phyloP scores from a whole-genome alignment of 306 rosid species.

The Myrica gale region DNA sequence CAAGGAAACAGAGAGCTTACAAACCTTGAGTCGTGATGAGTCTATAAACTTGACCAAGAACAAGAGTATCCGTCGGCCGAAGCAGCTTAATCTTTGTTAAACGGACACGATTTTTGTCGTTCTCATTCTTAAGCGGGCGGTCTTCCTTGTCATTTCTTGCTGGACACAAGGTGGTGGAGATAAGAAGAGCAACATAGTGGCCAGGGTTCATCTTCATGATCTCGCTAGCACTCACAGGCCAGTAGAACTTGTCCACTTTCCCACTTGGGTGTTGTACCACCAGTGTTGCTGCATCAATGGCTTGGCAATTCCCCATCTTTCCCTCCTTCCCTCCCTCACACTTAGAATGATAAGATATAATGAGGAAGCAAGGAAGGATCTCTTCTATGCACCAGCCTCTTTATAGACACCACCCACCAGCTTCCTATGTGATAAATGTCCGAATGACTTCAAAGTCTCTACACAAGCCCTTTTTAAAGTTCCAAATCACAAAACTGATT shows the following conservation, averaged over 20 bases:
- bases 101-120: slow-evolving; percentile 48
- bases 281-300: slow-evolving; percentile 86
- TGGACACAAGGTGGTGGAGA: slow-evolving; percentile 78
- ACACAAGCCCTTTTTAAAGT: not conserved
- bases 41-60: slow-evolving; percentile 92
- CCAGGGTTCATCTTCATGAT: slow-evolving; percentile 86
- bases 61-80: slow-evolving; percentile 81
- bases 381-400: slow-evolving; percentile 20
- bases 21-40: slow-evolving; percentile 84
- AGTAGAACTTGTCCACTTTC: slow-evolving; percentile 68
- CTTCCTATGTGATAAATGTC: not conserved
- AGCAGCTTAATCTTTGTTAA: slow-evolving; percentile 92
- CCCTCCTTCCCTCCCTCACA: slow-evolving; percentile 16
- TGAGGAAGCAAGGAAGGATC: slow-evolving; percentile 1
- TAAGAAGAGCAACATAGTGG: slow-evolving; percentile 93
- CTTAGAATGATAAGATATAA: not conserved
- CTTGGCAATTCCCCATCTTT: slow-evolving; percentile 96
- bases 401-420: slow-evolving; percentile 26
- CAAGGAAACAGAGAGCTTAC: slow-evolving; percentile 17
- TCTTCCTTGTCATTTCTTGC: slow-evolving; percentile 39
- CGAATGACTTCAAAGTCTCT: not conserved
- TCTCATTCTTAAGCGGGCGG: slow-evolving; percentile 19
- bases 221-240: slow-evolving; percentile 77
- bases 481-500: not conserved
- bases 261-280: slow-evolving; percentile 89